Evolutionary conservation across 2,329 filamentous ascomycete species (phyloP).

Genomic region (Hypoxylon sp.): DNA sequence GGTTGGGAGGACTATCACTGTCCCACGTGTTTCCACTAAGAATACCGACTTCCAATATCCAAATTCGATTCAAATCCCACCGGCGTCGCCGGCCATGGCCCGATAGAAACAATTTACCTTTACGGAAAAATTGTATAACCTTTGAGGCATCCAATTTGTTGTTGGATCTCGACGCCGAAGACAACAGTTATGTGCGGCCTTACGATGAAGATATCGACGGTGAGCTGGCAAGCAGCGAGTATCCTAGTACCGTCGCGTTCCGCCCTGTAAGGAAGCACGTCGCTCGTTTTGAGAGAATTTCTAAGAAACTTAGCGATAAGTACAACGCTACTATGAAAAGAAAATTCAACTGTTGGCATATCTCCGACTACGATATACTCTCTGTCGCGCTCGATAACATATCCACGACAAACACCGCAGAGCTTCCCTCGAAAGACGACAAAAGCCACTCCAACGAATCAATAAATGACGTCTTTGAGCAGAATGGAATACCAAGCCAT

Average conservation of each 20-base stretch:
- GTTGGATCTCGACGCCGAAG: slow-evolving; percentile 68
- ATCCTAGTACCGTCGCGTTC: slow-evolving; percentile 49
- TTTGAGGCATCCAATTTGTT: slow-evolving; percentile 61
- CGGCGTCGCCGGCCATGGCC: slow-evolving; percentile 15
- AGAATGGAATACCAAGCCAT: slow-evolving; percentile 52
- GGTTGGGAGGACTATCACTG: slow-evolving; percentile 32
- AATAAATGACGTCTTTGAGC: slow-evolving; percentile 36
- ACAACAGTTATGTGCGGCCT: slow-evolving; percentile 61
- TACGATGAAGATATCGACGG: slow-evolving; percentile 58
- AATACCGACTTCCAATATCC: slow-evolving; percentile 28
- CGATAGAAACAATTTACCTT: slow-evolving; percentile 32
- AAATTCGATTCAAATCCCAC: slow-evolving; percentile 22
- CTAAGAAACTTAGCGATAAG: slow-evolving; percentile 27
- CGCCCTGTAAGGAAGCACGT: slow-evolving; percentile 52
- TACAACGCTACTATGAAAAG: slow-evolving; percentile 32
- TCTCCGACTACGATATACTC: slow-evolving; percentile 62
- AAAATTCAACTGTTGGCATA: slow-evolving; percentile 56
- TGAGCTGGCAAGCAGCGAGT: slow-evolving; percentile 15
- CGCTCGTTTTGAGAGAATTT: slow-evolving; percentile 52
- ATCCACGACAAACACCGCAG: neutral
- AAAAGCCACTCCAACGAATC: neutral
- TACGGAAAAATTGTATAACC: slow-evolving; percentile 11
- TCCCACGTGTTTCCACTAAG: slow-evolving; percentile 31
- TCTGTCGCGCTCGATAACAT: slow-evolving; percentile 55
- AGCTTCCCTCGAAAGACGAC: neutral